Base-by-base conservation (phyloP, 352 stramenopile genomes). In the Peronospora farinosa region DNA sequence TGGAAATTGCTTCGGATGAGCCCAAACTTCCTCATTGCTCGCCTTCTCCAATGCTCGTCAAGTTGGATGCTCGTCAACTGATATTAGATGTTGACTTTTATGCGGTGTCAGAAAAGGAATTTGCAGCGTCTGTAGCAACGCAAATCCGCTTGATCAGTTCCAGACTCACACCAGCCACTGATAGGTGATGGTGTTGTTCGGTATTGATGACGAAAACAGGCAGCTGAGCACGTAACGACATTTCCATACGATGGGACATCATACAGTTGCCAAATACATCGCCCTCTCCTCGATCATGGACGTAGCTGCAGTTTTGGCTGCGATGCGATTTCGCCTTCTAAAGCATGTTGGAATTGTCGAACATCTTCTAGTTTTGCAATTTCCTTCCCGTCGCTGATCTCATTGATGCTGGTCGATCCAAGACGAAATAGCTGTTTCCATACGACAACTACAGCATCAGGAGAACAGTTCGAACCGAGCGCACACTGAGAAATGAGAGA, bases 61-160 rank as follows among this genome's bases (percentile, higher is more conserved):
- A 33, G 1, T 25, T 19, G 32, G 19, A 21, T 21, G 19, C 19
- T 21, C 19, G 19, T 21, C 19, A 21, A 21, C 40, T 50, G n/a
- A 17, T 36, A 13, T 12, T 17, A 33, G 16, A 11, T 33, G 48
- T 38, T 54, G 13, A 44, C 17, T 33, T 11, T 3, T 16, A 16
- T 6, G 39, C 12, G 15, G 5, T 28, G 28, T 23, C 5, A 32
- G 31, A 46, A 13, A 7, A 44, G 83, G 78, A 67, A 10, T 72
- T 63, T 43, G 63, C 70, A 4, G 80, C 76, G 5, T 92, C 89
- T 57, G 16, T 92, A 78, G 38, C 81, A 92, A 42, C 90, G 78
- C 61, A 90, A n/a, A 88, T 78, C 77, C 67, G 83, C 15, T 86
- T 70, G 11, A 74, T 88, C 30, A 63, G 66, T 23, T 65, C 64